Evolutionary conservation across 148 eudicot genomes (phyloP).

Genomic region (Vaccinium darrowii): DNA sequence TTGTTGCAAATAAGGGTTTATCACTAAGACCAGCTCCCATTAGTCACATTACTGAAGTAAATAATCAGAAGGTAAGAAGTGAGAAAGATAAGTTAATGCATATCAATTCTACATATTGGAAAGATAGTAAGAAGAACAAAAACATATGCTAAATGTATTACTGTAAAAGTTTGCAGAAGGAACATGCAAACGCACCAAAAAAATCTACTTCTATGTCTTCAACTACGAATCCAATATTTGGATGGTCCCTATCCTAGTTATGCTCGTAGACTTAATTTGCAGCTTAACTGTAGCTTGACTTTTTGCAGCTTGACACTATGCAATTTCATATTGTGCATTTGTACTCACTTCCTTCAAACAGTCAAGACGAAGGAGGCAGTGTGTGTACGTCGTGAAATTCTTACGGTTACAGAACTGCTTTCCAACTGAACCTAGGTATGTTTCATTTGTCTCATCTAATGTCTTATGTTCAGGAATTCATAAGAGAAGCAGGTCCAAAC

Average conservation of each 20-base stretch:
- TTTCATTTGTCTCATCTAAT: neutral
- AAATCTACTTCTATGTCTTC: neutral
- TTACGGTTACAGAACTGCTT: neutral
- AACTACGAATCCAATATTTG: neutral
- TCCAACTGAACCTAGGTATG: neutral
- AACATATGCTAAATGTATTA: neutral
- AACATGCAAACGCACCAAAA: neutral
- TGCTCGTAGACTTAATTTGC: neutral
- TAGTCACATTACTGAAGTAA: too few species aligned
- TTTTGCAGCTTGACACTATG: neutral
- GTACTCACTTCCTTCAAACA: neutral
- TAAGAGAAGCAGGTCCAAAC: neutral
- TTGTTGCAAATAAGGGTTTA: too few species aligned
- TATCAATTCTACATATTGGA: too few species aligned
- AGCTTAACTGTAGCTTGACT: neutral
- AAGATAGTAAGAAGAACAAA: neutral
- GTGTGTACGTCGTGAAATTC: neutral
- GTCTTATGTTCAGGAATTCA: neutral
- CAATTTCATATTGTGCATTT: neutral
- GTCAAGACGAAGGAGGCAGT: neutral
- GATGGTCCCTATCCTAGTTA: neutral
- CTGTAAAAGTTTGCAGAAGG: neutral
- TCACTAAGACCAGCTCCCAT: too few species aligned
- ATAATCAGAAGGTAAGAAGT: neutral
- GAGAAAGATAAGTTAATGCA: neutral